phyloP scores from a whole-genome alignment of 2,329 filamentous ascomycete species.

The Bimuria novae-zelandiae region DNA sequence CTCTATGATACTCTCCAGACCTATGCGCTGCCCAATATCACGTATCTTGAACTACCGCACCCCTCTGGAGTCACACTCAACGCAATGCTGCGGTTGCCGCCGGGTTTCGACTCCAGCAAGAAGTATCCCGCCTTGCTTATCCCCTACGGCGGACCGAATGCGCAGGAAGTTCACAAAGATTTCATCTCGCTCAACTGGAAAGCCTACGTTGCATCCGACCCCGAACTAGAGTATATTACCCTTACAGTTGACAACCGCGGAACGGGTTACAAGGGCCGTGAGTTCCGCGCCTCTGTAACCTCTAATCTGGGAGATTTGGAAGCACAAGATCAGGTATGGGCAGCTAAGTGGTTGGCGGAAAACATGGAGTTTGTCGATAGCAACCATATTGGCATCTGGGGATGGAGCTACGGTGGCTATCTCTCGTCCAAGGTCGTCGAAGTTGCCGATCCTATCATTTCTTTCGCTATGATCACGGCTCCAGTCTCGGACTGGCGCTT shows the following conservation, averaged over 20 bases:
- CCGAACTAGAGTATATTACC: slow-evolving; percentile 69
- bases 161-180: slow-evolving; percentile 63
- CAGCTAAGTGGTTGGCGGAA: slow-evolving; percentile 60
- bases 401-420: slow-evolving; percentile 72
- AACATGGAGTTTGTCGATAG: slow-evolving; percentile 59
- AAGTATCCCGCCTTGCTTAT: slow-evolving; percentile 71
- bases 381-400: slow-evolving; percentile 67
- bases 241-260: slow-evolving; percentile 72
- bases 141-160: slow-evolving; percentile 69
- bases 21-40: slow-evolving; percentile 68
- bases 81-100: slow-evolving; percentile 67
- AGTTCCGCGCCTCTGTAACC: slow-evolving; percentile 63
- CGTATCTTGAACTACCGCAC: slow-evolving; percentile 66
- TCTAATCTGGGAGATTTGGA: slow-evolving; percentile 67
- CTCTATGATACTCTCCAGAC: slow-evolving; percentile 60
- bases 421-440: slow-evolving; percentile 70
- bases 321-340: slow-evolving; percentile 70
- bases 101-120: slow-evolving; percentile 65
- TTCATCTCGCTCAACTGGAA: slow-evolving; percentile 63
- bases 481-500: slow-evolving; percentile 72
- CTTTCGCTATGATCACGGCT: slow-evolving; percentile 66
- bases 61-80: slow-evolving; percentile 66
- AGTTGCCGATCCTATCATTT: slow-evolving; percentile 63
- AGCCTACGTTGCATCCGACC: slow-evolving; percentile 68
- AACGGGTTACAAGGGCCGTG: slow-evolving; percentile 66